Conservation (phyloP, 2,329 filamentous ascomycete genomes). For the Colletotrichum truncatum region DNA sequence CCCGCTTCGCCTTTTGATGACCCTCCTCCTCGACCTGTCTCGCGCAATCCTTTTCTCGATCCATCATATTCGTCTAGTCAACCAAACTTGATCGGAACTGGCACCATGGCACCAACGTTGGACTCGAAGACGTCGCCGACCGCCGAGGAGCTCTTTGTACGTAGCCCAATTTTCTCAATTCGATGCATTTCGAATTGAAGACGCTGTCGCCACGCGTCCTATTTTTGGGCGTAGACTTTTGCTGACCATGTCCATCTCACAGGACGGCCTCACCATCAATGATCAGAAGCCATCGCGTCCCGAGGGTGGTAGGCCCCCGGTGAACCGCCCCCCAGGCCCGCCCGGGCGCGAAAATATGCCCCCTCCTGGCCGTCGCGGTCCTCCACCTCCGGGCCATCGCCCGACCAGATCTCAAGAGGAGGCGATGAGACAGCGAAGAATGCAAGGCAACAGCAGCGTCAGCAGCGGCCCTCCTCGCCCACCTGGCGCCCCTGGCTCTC, state of each 20-base stretch:
- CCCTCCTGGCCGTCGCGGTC: conserved; percentile 52
- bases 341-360: conserved; percentile 57
- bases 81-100: conserved; percentile 48
- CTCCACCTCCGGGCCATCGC: conserved; percentile 62
- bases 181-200: neutral
- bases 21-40: conserved; percentile 67
- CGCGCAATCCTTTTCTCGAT: conserved; percentile 81
- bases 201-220: neutral
- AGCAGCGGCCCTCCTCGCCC: conserved; percentile 43
- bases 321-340: conserved; percentile 49
- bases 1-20: conserved; percentile 69
- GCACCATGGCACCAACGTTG: conserved; percentile 59
- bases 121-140: conserved; percentile 59
- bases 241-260: conserved; percentile 33
- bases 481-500: conserved; percentile 44
- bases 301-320: conserved; percentile 39
- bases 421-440: conserved; percentile 60
- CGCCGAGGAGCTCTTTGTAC: conserved; percentile 80
- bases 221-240: neutral
- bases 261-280: conserved; percentile 76
- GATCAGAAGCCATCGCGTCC: conserved; percentile 57
- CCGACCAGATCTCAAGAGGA: conserved; percentile 75
- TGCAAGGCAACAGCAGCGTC: conserved; percentile 44
- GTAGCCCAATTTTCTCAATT: conserved; percentile 47
- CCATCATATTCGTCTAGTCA: conserved; percentile 47